Conservation (phyloP, 208 protist genomes). For the Plasmodiophora brassicae region DNA sequence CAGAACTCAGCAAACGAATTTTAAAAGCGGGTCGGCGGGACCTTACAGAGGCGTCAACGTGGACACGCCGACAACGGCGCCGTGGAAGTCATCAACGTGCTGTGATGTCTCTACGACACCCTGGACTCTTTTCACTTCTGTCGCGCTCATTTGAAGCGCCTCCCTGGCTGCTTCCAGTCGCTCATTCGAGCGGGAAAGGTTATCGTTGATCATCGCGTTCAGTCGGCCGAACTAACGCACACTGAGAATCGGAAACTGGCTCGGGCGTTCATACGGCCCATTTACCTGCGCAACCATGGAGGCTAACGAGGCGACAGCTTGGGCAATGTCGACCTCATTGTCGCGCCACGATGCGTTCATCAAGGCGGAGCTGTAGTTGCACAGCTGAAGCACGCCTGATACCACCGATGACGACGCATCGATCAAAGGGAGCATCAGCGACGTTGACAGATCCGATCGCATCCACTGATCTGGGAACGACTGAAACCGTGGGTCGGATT, state of each 20-base stretch:
- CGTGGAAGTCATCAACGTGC: background rate
- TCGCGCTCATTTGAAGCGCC: background rate
- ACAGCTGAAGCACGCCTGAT: background rate
- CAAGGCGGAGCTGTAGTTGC: background rate
- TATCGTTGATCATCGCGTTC: background rate
- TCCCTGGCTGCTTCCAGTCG: background rate
- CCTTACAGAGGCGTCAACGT: background rate
- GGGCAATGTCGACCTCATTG: background rate
- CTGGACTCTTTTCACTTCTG: background rate
- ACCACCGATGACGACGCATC: background rate
- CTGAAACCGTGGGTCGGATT: background rate
- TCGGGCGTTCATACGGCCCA: background rate
- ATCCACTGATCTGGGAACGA: conserved; percentile 22
- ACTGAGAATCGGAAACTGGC: no score
- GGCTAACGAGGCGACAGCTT: background rate
- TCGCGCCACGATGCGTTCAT: background rate
- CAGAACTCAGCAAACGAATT: background rate
- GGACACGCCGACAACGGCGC: background rate
- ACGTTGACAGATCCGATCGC: background rate
- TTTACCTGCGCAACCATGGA: background rate
- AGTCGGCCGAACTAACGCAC: background rate
- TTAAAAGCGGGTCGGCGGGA: background rate
- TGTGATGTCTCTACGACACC: background rate
- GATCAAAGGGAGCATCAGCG: background rate
- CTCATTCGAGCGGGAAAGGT: background rate